These are phyloP conservation scores for Suillus subaureus DNA, from an alignment of 768 basidiomycete genomes.

Conservation along the genomic window DNA sequence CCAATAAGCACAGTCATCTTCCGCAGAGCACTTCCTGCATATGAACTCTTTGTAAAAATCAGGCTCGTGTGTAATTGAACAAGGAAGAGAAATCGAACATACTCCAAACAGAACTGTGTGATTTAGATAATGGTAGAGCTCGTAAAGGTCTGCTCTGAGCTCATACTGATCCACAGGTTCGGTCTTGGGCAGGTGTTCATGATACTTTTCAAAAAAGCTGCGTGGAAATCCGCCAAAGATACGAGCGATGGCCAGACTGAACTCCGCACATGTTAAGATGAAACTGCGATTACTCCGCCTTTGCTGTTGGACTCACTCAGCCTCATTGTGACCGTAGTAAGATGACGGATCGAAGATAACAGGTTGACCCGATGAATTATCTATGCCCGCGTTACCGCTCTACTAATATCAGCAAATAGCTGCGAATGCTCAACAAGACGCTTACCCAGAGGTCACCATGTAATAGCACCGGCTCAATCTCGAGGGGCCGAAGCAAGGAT, in stretches of 20 bases:
- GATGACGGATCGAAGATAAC: slow-evolving; percentile 80
- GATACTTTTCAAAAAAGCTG: slow-evolving; percentile 67
- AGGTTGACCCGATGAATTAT: slow-evolving; percentile 53
- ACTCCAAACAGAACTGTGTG: slow-evolving; percentile 82
- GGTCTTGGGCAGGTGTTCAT: slow-evolving; percentile 60
- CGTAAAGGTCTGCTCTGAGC: slow-evolving; percentile 68
- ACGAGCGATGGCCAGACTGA: slow-evolving; percentile 72
- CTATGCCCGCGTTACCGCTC: slow-evolving; percentile 76
- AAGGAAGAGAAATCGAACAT: slow-evolving; percentile 29
- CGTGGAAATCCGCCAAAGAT: slow-evolving; percentile 78
- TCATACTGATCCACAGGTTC: slow-evolving; percentile 67
- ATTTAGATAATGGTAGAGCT: slow-evolving; percentile 82
- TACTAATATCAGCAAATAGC: slow-evolving; percentile 26
- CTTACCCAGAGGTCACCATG: slow-evolving; percentile 83
- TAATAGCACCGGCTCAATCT: slow-evolving; percentile 65
- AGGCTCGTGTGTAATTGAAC: background rate
- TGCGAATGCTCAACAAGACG: slow-evolving; percentile 11
- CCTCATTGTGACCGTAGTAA: slow-evolving; percentile 80
- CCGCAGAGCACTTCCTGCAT: slow-evolving; percentile 53
- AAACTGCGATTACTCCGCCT: background rate
- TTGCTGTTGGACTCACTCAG: slow-evolving; percentile 58
- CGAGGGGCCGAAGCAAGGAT: slow-evolving; percentile 58
- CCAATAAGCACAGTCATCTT: slow-evolving; percentile 49
- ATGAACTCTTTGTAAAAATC: slow-evolving; percentile 40
- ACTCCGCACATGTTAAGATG: slow-evolving; percentile 7